Percentiles rank a stretch among this genome's conserved stretches.
phyloP scores from a whole-genome alignment of 768 basidiomycete genomes.

The Boletus speciosus region DNA sequence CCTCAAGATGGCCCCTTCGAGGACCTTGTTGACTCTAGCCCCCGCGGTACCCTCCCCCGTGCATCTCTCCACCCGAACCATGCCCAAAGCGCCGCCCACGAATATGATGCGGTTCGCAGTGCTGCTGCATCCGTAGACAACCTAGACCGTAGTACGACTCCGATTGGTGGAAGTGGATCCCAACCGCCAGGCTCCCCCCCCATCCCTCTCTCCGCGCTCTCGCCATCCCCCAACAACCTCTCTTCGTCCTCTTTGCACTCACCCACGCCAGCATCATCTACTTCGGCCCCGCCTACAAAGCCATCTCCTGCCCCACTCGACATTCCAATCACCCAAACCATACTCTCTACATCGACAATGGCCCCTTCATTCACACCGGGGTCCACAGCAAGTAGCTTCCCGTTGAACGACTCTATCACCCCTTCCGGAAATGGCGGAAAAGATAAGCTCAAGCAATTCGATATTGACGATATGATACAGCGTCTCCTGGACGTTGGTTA shows the following conservation, averaged over 20 bases:
- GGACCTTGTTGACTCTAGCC: slow-evolving; percentile 33
- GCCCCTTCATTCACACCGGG: slow-evolving; percentile 48
- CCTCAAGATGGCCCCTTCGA: slow-evolving; percentile 41
- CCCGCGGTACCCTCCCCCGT: slow-evolving; percentile 45
- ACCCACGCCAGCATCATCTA: slow-evolving; percentile 7
- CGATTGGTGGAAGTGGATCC: slow-evolving; percentile 40
- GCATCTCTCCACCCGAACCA: slow-evolving; percentile 39
- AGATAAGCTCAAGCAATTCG: slow-evolving; percentile 68
- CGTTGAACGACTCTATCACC: slow-evolving; percentile 34
- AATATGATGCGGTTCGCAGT: slow-evolving; percentile 33
- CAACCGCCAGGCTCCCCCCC: slow-evolving; percentile 31
- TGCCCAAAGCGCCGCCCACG: slow-evolving; percentile 38
- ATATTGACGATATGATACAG: slow-evolving; percentile 98
- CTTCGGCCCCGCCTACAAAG: slow-evolving; percentile 26
- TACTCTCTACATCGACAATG: slow-evolving; percentile 68
- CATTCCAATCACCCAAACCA: slow-evolving; percentile 79
- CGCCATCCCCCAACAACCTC: slow-evolving; percentile 38
- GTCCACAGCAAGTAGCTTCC: slow-evolving; percentile 42
- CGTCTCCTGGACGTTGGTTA: slow-evolving; percentile 95
- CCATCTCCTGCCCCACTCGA: slow-evolving; percentile 62
- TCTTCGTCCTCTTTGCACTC: slow-evolving; percentile 39
- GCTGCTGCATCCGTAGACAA: slow-evolving; percentile 33
- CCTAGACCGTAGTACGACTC: slow-evolving; percentile 31
- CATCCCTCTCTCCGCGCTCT: slow-evolving; percentile 36
- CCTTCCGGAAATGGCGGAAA: slow-evolving; percentile 41